Evolutionary conservation across 1,284 basidiomycete genomes (phyloP).

Genomic region (Ceratobasidium theobromae): DNA sequence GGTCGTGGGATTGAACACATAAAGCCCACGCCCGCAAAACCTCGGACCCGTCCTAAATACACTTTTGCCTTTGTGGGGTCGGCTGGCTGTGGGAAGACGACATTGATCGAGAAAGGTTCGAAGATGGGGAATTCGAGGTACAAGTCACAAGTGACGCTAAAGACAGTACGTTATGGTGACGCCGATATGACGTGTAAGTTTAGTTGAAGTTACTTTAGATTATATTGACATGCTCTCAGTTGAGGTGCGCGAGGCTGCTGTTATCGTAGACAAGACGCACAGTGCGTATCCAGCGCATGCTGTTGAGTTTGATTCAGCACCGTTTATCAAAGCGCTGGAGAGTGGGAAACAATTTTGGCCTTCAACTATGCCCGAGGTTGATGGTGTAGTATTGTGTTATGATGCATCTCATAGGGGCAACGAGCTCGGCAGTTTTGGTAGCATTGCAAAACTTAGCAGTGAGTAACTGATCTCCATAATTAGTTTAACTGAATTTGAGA

Average conservation of each 20-base stretch:
- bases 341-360: slow-evolving; percentile 42
- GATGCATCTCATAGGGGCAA: slow-evolving; percentile 59
- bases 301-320: slow-evolving; percentile 56
- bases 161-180: slow-evolving; percentile 36
- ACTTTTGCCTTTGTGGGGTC: slow-evolving; percentile 65
- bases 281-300: slow-evolving; percentile 47
- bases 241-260: slow-evolving; percentile 2
- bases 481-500: slow-evolving; percentile 1
- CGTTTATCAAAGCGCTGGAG: slow-evolving; percentile 39
- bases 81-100: slow-evolving; percentile 68
- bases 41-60: slow-evolving; percentile 19
- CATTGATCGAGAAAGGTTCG: slow-evolving; percentile 66
- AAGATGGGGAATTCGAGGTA: slow-evolving; percentile 47
- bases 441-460: slow-evolving; percentile 16
- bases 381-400: slow-evolving; percentile 73
- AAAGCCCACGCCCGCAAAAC: background rate
- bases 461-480: background rate
- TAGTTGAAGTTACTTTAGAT: background rate
- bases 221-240: background rate
- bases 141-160: slow-evolving; percentile 40
- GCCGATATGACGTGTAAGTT: slow-evolving; percentile 50
- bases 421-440: slow-evolving; percentile 59
- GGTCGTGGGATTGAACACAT: slow-evolving; percentile 30
- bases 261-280: slow-evolving; percentile 17
- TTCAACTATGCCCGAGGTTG: slow-evolving; percentile 55